Base-by-base conservation (phyloP, 2,329 filamentous ascomycete species). In the Stachybotrys echinatus region DNA sequence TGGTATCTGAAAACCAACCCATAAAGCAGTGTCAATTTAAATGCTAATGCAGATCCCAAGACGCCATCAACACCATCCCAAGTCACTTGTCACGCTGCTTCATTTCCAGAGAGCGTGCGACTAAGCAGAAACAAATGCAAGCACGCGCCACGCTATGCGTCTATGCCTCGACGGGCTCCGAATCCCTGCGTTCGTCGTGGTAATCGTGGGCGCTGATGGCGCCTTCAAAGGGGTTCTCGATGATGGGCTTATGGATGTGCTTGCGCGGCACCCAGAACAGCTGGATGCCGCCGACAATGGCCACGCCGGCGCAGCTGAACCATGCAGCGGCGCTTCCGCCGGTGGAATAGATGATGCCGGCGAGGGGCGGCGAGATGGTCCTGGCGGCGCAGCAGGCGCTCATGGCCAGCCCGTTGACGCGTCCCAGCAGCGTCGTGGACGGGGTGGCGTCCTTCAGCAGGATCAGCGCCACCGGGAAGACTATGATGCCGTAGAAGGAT, bases 381-480 rank as follows among this genome's bases (percentile, higher is more conserved):
- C 86, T 76, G 51, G 83, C 84, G 5, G 83, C 79, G 19, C 85
- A 87, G n/a, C 85, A 86, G 2, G 81, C 85, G 3, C 82, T 85
- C 52, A 87, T 87, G 45, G 85, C 85, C 8, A 89, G 69, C 0
- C 86, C 86, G 54, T 89, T 89, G 64, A 89, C 86, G 57, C 80
- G 84, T 1, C 86, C 86, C 17, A 89, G 73, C 5, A 81, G 77
- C 1, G 74, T 76, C 4, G 80, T 72, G 5, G 80, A 77, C 0
- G 85, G 84, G 4, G 83, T 81, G 1, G 86, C 83, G 67, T 89
- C 83, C 64, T 89, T 89, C 60, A 89, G 77, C 48, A 89, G 72
- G 52, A 89, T 88, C 22, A 89, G 73, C 1, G 86, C 75, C 8
- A 87, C 76, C 0, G 85, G 86, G 37, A 85, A 87, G 20, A 79